Conservation (phyloP, 2,329 filamentous ascomycete species). For the Cladorrhinum sp. region DNA sequence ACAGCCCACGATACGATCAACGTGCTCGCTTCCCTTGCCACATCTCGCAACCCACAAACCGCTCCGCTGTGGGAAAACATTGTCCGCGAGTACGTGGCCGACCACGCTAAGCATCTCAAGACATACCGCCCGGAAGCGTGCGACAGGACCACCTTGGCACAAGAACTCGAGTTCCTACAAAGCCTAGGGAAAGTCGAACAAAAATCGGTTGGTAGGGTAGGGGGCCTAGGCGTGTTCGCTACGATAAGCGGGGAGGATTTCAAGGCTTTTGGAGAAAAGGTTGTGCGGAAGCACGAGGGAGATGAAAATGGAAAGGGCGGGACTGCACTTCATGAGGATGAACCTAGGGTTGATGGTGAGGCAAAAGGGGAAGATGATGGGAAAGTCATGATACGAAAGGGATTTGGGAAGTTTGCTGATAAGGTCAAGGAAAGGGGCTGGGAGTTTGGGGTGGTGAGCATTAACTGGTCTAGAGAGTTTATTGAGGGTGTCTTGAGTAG, state of each 20-base stretch:
- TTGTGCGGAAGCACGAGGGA: slow-evolving; percentile 31
- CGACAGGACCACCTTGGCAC: slow-evolving; percentile 36
- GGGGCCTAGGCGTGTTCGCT: slow-evolving; percentile 43
- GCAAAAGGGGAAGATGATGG: background rate
- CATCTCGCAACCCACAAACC: slow-evolving; percentile 32
- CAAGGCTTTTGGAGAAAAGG: slow-evolving; percentile 37
- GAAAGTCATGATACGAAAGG: slow-evolving; percentile 25
- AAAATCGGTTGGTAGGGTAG: slow-evolving; percentile 45
- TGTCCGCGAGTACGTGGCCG: slow-evolving; percentile 44
- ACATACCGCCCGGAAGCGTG: slow-evolving; percentile 31
- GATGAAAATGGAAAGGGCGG: slow-evolving; percentile 26
- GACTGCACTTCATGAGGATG: slow-evolving; percentile 34
- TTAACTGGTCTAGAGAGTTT: slow-evolving; percentile 27
- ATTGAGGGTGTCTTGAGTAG: slow-evolving; percentile 22
- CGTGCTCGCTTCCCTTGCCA: slow-evolving; percentile 44
- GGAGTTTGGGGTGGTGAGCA: slow-evolving; percentile 24
- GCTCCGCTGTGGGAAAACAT: slow-evolving; percentile 33
- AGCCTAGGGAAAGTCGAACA: slow-evolving; percentile 45
- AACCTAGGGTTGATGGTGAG: slow-evolving; percentile 28
- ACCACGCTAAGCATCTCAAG: slow-evolving; percentile 31
- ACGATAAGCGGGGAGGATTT: slow-evolving; percentile 37
- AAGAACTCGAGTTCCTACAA: slow-evolving; percentile 45
- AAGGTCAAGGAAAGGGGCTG: background rate
- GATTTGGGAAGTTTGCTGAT: slow-evolving; percentile 38
- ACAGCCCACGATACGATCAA: slow-evolving; percentile 53